Conservation (phyloP, 768 basidiomycete genomes). For the Boletus huronensis region DNA sequence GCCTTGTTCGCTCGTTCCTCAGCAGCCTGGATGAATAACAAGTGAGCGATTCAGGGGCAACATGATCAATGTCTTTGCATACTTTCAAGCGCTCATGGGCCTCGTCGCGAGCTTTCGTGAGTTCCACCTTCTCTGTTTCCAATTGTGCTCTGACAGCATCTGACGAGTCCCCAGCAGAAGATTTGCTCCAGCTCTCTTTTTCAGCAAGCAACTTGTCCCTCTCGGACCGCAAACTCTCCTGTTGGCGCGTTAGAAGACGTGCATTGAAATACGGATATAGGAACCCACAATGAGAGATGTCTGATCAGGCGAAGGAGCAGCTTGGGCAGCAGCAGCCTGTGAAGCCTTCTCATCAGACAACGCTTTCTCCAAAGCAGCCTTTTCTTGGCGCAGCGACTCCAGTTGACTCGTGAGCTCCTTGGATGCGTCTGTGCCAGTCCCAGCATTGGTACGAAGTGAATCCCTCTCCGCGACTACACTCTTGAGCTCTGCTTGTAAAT, state of each 20-base stretch:
- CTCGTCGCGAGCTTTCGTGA: slow-evolving; percentile 58
- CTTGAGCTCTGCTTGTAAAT: slow-evolving; percentile 29
- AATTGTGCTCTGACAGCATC: slow-evolving; percentile 39
- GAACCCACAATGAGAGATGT: slow-evolving; percentile 33
- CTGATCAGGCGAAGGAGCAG: slow-evolving; percentile 21
- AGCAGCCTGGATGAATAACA: slow-evolving; percentile 29
- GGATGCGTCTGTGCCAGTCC: slow-evolving; percentile 17
- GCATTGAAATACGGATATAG: background rate
- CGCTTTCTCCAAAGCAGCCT: slow-evolving; percentile 36
- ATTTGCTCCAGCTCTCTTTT: slow-evolving; percentile 41
- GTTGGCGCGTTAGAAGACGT: background rate
- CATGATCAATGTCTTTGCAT: background rate
- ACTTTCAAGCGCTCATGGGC: slow-evolving; percentile 60
- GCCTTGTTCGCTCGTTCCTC: slow-evolving; percentile 45
- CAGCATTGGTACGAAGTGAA: slow-evolving; percentile 17
- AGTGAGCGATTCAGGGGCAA: background rate
- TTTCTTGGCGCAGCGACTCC: slow-evolving; percentile 36
- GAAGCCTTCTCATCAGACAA: slow-evolving; percentile 38
- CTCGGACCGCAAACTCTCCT: slow-evolving; percentile 57
- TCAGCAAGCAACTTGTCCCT: slow-evolving; percentile 60
- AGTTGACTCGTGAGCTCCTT: slow-evolving; percentile 35
- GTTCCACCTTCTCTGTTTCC: slow-evolving; percentile 59
- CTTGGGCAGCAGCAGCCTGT: slow-evolving; percentile 14
- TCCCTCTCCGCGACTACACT: slow-evolving; percentile 29
- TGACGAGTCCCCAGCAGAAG: slow-evolving; percentile 21